Conservation (phyloP, 2,329 filamentous ascomycete species). For the Exophiala sideris region DNA sequence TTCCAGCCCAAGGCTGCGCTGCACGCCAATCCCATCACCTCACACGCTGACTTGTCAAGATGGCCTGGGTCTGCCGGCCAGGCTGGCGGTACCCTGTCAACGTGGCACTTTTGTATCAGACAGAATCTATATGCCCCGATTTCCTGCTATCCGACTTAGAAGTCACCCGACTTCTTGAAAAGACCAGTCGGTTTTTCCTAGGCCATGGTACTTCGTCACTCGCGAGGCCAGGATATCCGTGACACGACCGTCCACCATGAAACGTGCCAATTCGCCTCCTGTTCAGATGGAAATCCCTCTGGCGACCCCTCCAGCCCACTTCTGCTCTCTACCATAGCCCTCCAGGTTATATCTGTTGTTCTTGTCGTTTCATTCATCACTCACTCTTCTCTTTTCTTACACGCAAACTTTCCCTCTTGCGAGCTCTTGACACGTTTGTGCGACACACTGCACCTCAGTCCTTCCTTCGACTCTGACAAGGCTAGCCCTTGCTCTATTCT, state of each 20-base stretch:
- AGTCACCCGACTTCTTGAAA: conserved; percentile 4
- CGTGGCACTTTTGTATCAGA: not conserved
- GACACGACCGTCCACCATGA: conserved; percentile 19
- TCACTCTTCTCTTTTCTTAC: conserved; percentile 15
- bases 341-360: conserved; percentile 21
- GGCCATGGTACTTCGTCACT: not conserved
- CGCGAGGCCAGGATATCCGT: conserved; percentile 12
- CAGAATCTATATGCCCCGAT: not conserved
- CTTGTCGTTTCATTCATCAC: conserved; percentile 20
- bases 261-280: conserved; percentile 25
- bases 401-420: conserved; percentile 25
- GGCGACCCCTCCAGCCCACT: conserved; percentile 6
- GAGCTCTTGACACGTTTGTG: conserved; percentile 31
- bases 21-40: not conserved
- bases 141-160: not conserved
- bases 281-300: conserved; percentile 9
- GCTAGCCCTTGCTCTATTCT: conserved; percentile 26
- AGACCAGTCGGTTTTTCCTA: conserved; percentile 3
- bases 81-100: not conserved
- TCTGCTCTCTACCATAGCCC: not conserved
- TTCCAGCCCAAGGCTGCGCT: not conserved
- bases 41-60: not conserved
- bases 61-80: not conserved
- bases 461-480: conserved; percentile 25
- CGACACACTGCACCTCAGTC: conserved; percentile 29